Percentiles rank a stretch among this genome's conserved stretches.
These are phyloP conservation scores for Colletotrichum lindemuthianum DNA, from an alignment of 2,329 filamentous ascomycete species.

Conservation along the genomic window DNA sequence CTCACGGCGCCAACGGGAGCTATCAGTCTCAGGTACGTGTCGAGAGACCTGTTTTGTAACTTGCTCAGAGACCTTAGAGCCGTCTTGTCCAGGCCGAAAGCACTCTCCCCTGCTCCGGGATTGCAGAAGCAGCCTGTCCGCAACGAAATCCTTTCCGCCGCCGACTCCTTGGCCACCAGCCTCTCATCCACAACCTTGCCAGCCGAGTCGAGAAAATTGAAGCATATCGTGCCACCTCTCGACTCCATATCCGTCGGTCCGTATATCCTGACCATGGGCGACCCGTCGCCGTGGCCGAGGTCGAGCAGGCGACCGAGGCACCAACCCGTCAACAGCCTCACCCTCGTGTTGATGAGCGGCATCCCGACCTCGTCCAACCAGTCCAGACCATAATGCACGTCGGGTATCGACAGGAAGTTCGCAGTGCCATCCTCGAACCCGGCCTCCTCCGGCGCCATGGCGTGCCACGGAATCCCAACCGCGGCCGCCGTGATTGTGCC, in stretches of 20 bases:
- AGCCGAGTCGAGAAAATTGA: slow-evolving; percentile 48
- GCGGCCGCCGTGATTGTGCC: slow-evolving; percentile 49
- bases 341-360: slow-evolving; percentile 42
- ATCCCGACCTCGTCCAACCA: slow-evolving; percentile 46
- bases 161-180: slow-evolving; percentile 47
- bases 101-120: slow-evolving; percentile 50
- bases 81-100: slow-evolving; percentile 42
- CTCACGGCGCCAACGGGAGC: slow-evolving; percentile 47
- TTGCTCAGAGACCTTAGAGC: slow-evolving; percentile 33
- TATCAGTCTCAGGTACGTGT: slow-evolving; percentile 39
- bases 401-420: slow-evolving; percentile 52
- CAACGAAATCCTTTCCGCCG: slow-evolving; percentile 47
- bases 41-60: slow-evolving; percentile 31
- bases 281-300: slow-evolving; percentile 47
- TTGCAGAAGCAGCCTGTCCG: slow-evolving; percentile 56
- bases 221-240: slow-evolving; percentile 50
- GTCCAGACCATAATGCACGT: slow-evolving; percentile 49
- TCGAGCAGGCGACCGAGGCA: slow-evolving; percentile 44
- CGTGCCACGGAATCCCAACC: slow-evolving; percentile 45
- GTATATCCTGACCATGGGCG: slow-evolving; percentile 47
- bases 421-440: slow-evolving; percentile 54
- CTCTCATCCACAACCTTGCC: slow-evolving; percentile 50
- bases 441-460: slow-evolving; percentile 41
- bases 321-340: slow-evolving; percentile 50
- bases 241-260: slow-evolving; percentile 44